Base-by-base conservation (phyloP, 1,139 yeast species). In the Suhomyces anneliseae region DNA sequence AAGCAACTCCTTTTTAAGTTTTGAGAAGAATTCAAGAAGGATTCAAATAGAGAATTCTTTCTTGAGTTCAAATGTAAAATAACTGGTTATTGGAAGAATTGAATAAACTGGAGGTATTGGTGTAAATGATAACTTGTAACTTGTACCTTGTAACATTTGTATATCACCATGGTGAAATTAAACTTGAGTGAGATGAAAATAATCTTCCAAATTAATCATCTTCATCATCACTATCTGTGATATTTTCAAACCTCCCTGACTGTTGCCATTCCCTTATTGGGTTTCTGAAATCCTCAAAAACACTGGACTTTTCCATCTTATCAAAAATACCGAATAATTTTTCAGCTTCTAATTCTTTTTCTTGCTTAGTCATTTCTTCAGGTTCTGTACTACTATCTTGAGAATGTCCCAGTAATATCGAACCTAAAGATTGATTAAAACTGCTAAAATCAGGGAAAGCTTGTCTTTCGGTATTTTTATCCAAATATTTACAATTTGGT, bases 311-410 rank as follows among this genome's bases (percentile, higher is more conserved):
- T 46, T 75, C 78, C 64, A 77, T 70, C 51, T 78, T 62, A 36
- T 77, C 82, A 54, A 81, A 78, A 4, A 79, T 49, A 4, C 68
- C 74, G 56, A 74, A 77, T 56, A 81, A 60, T 52, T 76, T 70
- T 45, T 79, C 83, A 1, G 83, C 80, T 54, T 81, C 85, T 8
- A 60, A 58, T 49, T 78, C 81, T 55, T 80, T 79, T 52, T 81
- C 85, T 46, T 74, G 79, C n/a, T 69, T 72, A 1, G 79, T 69
- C 67, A 79, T 64, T 14, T 54, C 59, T 27, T 43, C 48, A 4
- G 45, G 46, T 14, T 29, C 44, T 7, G 51, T 37, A 12, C 46
- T 47, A 9, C 48, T 38, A 24, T 38, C 43, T 27, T 45, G 36
- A n/a, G 54, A 42, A 14, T 46, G 44, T 31, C 42, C 40, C 33